These are phyloP conservation scores for Argentina anserina DNA, from an alignment of 306 rosid genomes.

Conservation along the genomic window DNA sequence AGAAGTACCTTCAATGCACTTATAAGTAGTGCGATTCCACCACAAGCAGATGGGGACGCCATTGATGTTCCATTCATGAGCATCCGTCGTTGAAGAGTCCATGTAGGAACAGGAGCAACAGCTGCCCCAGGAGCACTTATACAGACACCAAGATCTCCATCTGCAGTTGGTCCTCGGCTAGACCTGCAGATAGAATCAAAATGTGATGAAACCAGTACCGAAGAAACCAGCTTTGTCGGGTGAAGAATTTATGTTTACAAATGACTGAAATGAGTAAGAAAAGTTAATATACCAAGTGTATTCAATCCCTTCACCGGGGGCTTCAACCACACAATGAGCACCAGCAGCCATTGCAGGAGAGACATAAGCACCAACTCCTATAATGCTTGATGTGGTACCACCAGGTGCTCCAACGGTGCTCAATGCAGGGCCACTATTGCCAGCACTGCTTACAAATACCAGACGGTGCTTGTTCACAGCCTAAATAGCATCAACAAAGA, in stretches of 20 bases:
- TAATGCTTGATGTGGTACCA: slow-evolving; percentile 89
- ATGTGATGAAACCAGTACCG: slow-evolving; percentile 12
- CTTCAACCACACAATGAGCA: slow-evolving; percentile 90
- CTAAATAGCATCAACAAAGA: slow-evolving; percentile 39
- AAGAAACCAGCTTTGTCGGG: slow-evolving; percentile 2
- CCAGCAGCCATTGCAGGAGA: slow-evolving; percentile 99
- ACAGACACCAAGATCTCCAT: slow-evolving; percentile 93
- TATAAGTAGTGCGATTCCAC: slow-evolving; percentile 83
- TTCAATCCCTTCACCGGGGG: slow-evolving; percentile 91
- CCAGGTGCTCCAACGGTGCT: slow-evolving; percentile 99
- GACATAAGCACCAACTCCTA: slow-evolving; percentile 95
- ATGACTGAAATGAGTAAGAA: background rate
- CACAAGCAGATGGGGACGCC: slow-evolving; percentile 99
- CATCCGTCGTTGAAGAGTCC: slow-evolving; percentile 98
- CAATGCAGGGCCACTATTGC: slow-evolving; percentile 95
- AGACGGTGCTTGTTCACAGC: slow-evolving; percentile 81
- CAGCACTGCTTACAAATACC: slow-evolving; percentile 96
- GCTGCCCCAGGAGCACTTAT: slow-evolving; percentile 99
- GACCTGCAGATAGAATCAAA: slow-evolving; percentile 59
- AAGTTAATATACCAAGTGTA: slow-evolving; percentile 77
- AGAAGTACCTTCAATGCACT: slow-evolving; percentile 89
- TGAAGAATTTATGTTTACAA: slow-evolving; percentile 8
- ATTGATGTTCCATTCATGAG: slow-evolving; percentile 99
- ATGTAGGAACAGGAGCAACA: slow-evolving; percentile 97
- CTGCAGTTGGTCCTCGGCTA: slow-evolving; percentile 97